phyloP scores from a whole-genome alignment of 2,329 filamentous ascomycete species.

The Truncatella angustata region DNA sequence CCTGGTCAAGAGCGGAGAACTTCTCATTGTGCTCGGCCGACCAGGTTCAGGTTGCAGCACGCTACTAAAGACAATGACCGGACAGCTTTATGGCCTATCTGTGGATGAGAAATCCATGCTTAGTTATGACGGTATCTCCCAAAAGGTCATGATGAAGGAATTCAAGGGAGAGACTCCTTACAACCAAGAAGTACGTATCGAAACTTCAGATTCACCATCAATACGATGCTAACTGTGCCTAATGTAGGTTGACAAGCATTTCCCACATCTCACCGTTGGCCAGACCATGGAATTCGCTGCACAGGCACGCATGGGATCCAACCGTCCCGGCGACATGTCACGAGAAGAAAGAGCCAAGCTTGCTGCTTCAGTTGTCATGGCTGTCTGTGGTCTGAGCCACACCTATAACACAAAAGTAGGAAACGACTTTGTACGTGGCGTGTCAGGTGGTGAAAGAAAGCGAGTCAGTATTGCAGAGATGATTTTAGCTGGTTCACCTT shows the following conservation, averaged over 20 bases:
- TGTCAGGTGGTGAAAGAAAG: slow-evolving; percentile 72
- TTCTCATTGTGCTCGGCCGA: slow-evolving; percentile 46
- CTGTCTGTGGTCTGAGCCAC: slow-evolving; percentile 70
- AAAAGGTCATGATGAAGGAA: slow-evolving; percentile 52
- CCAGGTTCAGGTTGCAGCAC: slow-evolving; percentile 50
- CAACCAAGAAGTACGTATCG: slow-evolving; percentile 11
- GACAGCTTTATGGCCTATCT: slow-evolving; percentile 15
- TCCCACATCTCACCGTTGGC: slow-evolving; percentile 72
- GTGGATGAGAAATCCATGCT: slow-evolving; percentile 36
- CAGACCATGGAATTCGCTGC: slow-evolving; percentile 74
- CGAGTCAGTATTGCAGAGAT: slow-evolving; percentile 82
- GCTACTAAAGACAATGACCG: slow-evolving; percentile 47
- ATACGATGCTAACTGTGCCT: not conserved
- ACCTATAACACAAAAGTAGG: slow-evolving; percentile 73
- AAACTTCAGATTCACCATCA: not conserved
- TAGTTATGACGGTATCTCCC: slow-evolving; percentile 62
- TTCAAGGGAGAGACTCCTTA: slow-evolving; percentile 56
- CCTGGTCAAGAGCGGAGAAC: slow-evolving; percentile 56
- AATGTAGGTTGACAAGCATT: slow-evolving; percentile 40
- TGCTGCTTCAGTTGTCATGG: slow-evolving; percentile 66
- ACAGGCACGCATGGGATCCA: slow-evolving; percentile 64
- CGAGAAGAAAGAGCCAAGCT: slow-evolving; percentile 59
- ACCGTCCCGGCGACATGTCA: slow-evolving; percentile 61
- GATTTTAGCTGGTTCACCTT: slow-evolving; percentile 58
- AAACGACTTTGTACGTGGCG: slow-evolving; percentile 70